Base-by-base conservation (phyloP, 1,139 yeast genomes). In the Arxiozyma telluris region DNA sequence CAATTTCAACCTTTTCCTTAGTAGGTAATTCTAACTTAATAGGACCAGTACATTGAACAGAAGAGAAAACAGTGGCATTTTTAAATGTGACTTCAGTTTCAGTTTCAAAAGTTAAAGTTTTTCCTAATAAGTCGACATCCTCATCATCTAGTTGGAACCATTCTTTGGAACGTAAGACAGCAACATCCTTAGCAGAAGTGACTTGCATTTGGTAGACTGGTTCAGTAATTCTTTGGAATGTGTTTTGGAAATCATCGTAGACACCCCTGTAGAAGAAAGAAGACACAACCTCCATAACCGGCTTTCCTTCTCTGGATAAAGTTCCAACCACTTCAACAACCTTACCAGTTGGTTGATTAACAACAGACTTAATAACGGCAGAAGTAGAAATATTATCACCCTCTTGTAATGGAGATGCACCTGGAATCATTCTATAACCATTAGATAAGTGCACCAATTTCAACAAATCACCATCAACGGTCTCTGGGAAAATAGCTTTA, bases 241-340 rank as follows among this genome's bases (percentile, higher is more conserved):
- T 89, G 76, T 91, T 90, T 70, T 84, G 87, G 69, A 79, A 94
- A 73, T 94, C 98, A 45, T 70, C 68, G 77, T 93, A 93, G 54
- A 77, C 79, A 61, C 99, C 99, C 71, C 99, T 83, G 83, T 93
- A 93, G 75, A 94, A 87, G 84, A 93, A 93, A 64, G 91, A 87
- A 54, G 98, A 89, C 43, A 87, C 84, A 56, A 93, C 97, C 72
- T 91, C 96, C 91, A 94, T 82, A 38, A 93, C 94, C 53, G 96
- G 86, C 62, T 76, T 71, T 54, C 81, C 82, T 27, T 81, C 88
- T 73, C 96, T 84, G 67, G 79, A 79, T 60, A 93, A 80, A 51
- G 94, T 84, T 65, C 98, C 98, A 64, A 87, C 82, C 65, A 93
- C 99, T 72, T 90, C 96, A 55, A 93, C 98, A 71, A 89, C 80